Evolutionary conservation across 768 basidiomycete genomes (phyloP).

Genomic region (Pulveroboletus ravenelii): DNA sequence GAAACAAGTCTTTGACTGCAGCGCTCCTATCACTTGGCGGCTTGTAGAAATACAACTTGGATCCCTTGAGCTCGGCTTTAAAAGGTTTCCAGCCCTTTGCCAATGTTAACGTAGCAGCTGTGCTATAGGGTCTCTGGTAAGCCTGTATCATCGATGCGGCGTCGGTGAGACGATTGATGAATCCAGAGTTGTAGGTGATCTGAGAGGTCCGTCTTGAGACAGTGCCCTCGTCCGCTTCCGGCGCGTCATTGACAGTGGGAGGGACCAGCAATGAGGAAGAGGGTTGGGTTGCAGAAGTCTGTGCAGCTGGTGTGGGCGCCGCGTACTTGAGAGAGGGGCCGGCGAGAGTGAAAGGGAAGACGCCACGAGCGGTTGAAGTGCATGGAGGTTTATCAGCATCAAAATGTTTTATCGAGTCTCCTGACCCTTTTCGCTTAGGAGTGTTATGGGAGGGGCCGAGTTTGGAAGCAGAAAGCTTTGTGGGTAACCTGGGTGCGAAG

Average conservation of each 20-base stretch:
- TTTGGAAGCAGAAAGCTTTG: slow-evolving; percentile 58
- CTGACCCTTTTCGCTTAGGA: slow-evolving; percentile 55
- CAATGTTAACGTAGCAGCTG: slow-evolving; percentile 36
- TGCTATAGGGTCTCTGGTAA: slow-evolving; percentile 25
- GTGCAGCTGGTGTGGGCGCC: slow-evolving; percentile 10
- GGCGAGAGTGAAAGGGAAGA: slow-evolving; percentile 29
- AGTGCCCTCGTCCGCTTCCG: slow-evolving; percentile 28
- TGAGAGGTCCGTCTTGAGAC: slow-evolving; percentile 67
- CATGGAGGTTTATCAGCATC: slow-evolving; percentile 29
- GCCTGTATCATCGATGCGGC: slow-evolving; percentile 41
- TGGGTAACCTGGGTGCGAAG: slow-evolving; percentile 67
- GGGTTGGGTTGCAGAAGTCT: slow-evolving; percentile 27
- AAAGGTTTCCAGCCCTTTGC: slow-evolving; percentile 82
- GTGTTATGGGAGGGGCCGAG: slow-evolving; percentile 41
- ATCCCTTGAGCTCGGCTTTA: slow-evolving; percentile 79
- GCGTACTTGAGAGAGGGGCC: slow-evolving; percentile 29
- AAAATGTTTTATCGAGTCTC: slow-evolving; percentile 26
- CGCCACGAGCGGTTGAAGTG: slow-evolving; percentile 17
- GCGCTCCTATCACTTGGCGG: slow-evolving; percentile 63
- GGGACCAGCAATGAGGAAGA: slow-evolving; percentile 48
- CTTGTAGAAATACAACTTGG: slow-evolving; percentile 85
- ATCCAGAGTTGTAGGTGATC: slow-evolving; percentile 69
- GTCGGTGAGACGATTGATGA: slow-evolving; percentile 64
- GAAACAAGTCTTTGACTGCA: slow-evolving; percentile 72
- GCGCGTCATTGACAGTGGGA: slow-evolving; percentile 44